Evolutionary conservation across 1,284 basidiomycete genomes (phyloP), one percentile per base, ranked within the genome.

Genomic region (Ganoderma meredithae): DNA sequence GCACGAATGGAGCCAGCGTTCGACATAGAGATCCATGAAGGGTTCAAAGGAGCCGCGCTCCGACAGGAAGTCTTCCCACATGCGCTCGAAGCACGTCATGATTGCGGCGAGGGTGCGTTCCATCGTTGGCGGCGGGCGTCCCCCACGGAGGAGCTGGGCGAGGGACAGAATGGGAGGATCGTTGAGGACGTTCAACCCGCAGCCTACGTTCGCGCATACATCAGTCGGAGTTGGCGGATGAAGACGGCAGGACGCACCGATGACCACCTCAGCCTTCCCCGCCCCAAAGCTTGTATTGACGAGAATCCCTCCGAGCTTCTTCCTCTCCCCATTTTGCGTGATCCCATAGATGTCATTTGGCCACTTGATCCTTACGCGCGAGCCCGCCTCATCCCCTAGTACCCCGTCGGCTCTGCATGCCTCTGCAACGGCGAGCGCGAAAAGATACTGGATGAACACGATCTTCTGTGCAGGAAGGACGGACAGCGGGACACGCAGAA

Each of bases 391-490:
- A 0, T 84, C 90, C 0, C 67, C 69, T 10, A 94, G 81, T 10
- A 90, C 82, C 6, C 71, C 78, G 15, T 81, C 79, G 40, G 86
- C 83, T 1, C 88, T 82, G 71, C 94, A 92, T 0, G 95, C 96
- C 74, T 97, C 93, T 3, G 91, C 89, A n/a, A 99, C 91, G 0
- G 97, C 95, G 39, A 99, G 82, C 0, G 93, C 95, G 68, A 94
- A 93, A 0, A 99, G 86, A 78, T 99, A 99, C 77, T 99, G 98
- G n/a, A 97, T 82, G 76, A 99, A 98, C 17, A 99, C 95, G 53
- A 98, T 85, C 67, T 90, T 90, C 41, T 85, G 83, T 3, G 90
- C 84, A 5, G 90, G 89, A 66, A 95, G 81, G 0, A 79, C 73
- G 0, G 84, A 76, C 0, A 89, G 79, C 0, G 86, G 79, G 1